Percentiles rank a stretch among this genome's conserved stretches.
phyloP scores from a whole-genome alignment of 2,329 filamentous ascomycete species.

The Chrysoporthe cubensis region DNA sequence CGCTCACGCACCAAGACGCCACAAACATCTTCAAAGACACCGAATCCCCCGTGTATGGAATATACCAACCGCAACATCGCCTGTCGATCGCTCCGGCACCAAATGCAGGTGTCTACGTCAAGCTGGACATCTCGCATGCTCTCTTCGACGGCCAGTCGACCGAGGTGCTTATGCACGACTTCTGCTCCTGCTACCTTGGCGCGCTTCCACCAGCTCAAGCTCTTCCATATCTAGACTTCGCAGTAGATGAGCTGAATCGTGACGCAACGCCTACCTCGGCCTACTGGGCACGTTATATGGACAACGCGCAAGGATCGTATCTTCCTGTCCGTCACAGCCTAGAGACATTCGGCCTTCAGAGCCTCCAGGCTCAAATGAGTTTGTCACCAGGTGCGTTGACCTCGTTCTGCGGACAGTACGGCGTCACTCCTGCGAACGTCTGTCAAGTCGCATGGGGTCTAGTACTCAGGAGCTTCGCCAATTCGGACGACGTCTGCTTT shows the following conservation, averaged over 20 bases:
- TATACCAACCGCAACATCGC: conserved; percentile 15
- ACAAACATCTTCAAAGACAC: not conserved
- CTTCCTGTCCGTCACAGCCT: not conserved
- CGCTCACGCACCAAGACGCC: conserved; percentile 21
- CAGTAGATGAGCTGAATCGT: not conserved
- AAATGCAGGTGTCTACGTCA: conserved; percentile 28
- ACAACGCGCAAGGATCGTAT: not conserved
- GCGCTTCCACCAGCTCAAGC: not conserved
- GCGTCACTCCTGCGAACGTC: conserved; percentile 33
- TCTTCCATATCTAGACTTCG: not conserved
- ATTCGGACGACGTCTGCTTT: conserved; percentile 32
- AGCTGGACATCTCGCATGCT: conserved; percentile 33
- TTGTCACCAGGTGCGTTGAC: not conserved
- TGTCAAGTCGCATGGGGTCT: conserved; percentile 34
- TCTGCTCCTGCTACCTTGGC: conserved; percentile 31
- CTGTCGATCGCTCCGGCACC: conserved; percentile 30
- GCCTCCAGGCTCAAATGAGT: not conserved
- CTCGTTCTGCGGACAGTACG: conserved; percentile 24
- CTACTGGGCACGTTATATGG: not conserved
- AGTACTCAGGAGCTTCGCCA: conserved; percentile 33
- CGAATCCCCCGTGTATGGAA: not conserved
- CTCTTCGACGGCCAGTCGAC: conserved; percentile 34
- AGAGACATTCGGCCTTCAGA: not conserved
- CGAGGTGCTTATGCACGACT: conserved; percentile 31
- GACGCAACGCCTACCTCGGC: not conserved